Percentiles rank a stretch among this genome's conserved stretches.
phyloP scores from a whole-genome alignment of 371 early-diverging fungal species.

The Mortierella sp. region DNA sequence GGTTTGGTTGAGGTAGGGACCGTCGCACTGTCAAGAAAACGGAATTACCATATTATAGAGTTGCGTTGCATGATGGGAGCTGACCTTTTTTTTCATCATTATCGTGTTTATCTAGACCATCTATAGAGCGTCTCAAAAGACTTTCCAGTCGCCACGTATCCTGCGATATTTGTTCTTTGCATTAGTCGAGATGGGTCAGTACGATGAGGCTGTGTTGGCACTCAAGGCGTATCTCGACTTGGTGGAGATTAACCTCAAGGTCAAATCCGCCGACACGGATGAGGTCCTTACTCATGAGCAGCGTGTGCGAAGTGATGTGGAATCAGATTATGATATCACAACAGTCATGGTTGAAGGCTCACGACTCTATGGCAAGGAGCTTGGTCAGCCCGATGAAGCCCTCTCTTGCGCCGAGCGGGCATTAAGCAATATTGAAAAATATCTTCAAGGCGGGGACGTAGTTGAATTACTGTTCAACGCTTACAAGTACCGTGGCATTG shows the following conservation, averaged over 20 bases:
- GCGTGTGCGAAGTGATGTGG: constrained; percentile 38
- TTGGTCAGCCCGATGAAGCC: constrained; percentile 59
- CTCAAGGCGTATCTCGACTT: constrained; percentile 72
- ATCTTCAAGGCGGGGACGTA: constrained; percentile 35
- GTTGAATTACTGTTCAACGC: constrained; percentile 54
- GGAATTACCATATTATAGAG: no score
- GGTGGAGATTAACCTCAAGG: constrained; percentile 58
- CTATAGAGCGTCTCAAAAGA: constrained; percentile 71
- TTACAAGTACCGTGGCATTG: constrained; percentile 67
- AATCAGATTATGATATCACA: constrained; percentile 55
- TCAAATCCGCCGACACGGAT: constrained; percentile 20
- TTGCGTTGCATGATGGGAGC: no score
- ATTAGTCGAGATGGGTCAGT: constrained; percentile 73
- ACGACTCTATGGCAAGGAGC: constrained; percentile 63
- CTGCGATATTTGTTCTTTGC: constrained; percentile 72
- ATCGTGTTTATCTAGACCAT: constrained; percentile 59
- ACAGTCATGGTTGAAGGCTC: constrained; percentile 59
- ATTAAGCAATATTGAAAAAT: constrained; percentile 45
- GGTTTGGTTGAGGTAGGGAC: constrained; percentile 43
- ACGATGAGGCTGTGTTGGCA: constrained; percentile 79
- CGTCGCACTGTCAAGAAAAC: no score
- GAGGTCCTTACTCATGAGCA: constrained; percentile 39
- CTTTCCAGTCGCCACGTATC: constrained; percentile 80
- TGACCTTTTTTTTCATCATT: no score
- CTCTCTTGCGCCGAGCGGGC: constrained; percentile 66